Evolutionary conservation across 352 stramenopile genomes (phyloP), one percentile per base, ranked within the genome.

Genomic region (Nothophytophthora sp.): DNA sequence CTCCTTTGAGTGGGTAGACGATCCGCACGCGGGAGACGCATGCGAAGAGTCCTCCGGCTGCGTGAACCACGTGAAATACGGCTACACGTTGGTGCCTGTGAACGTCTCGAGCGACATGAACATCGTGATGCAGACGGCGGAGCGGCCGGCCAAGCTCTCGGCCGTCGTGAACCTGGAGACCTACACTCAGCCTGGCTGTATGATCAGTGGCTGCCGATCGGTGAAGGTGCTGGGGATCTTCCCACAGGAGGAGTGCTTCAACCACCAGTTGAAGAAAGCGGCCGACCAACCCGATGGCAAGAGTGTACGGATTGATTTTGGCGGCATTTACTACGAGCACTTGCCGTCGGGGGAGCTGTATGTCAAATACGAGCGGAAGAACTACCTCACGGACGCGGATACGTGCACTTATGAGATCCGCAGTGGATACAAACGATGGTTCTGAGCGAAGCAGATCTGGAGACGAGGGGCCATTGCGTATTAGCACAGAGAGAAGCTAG

Each of bases 321-420:
- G 73, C 16, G 73, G 73, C 24, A 78, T 78, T 37, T 85, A 81
- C 55, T 85, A 80, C 49, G 70, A 79, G 38, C 59, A 80, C 32
- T n/a, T 81, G 20, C 73, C 73, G 0, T 50, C 44, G n/a, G 67
- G 73, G 10, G 70, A 81, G 34, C 68, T 85, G 35, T 85, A 82
- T 52, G 62, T 72, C 53, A 81, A 80, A 42, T 85, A 62, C 39
- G 73, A 82, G 40, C 50, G 50, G n/a, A 69, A 58, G 25, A 86
- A 86, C 63, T 71, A 70, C 45, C 51, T 86, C 15, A 79, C 71
- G 32, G 46, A 68, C 25, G 50, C 63, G 35, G 48, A 64, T 5
- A 72, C 70, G 8, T 86, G 74, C 57, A 73, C 62, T 7, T 86
- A 67, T 43, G 64, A 85, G 55, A 45, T 85, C 10, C 67, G 53